Percentiles rank a stretch among this genome's conserved stretches.
These are phyloP conservation scores for Metroxylon sagu DNA, from an alignment of 176 grass and related monocot genomes.

Conservation along the genomic window DNA sequence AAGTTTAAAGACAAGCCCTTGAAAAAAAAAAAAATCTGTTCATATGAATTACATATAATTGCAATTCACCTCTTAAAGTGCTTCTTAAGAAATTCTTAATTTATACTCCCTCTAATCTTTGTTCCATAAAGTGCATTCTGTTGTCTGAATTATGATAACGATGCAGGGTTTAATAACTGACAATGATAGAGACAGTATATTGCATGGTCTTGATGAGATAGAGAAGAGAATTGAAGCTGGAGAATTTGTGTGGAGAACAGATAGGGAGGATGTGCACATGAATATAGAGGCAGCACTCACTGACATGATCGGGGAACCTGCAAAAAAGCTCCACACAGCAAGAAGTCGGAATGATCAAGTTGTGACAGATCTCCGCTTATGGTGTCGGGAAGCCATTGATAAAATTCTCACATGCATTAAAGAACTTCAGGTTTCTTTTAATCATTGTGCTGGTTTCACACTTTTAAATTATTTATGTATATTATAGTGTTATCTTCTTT, in stretches of 20 bases:
- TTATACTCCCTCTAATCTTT: too few species aligned
- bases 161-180: slow-evolving; percentile 81
- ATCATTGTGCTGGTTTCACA: too few species aligned
- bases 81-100: too few species aligned
- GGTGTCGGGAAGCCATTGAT: slow-evolving; percentile 87
- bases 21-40: too few species aligned
- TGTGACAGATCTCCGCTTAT: slow-evolving; percentile 84
- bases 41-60: too few species aligned
- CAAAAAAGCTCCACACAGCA: slow-evolving; percentile 92
- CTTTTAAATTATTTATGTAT: too few species aligned
- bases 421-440: slow-evolving; percentile 61
- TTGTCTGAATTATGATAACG: background rate
- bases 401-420: slow-evolving; percentile 79
- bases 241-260: slow-evolving; percentile 83
- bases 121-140: background rate
- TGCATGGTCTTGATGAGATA: slow-evolving; percentile 80
- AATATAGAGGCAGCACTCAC: slow-evolving; percentile 95
- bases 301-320: slow-evolving; percentile 83
- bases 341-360: slow-evolving; percentile 97
- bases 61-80: too few species aligned
- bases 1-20: too few species aligned
- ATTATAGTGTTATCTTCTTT: too few species aligned
- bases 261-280: slow-evolving; percentile 93
- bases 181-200: slow-evolving; percentile 63
- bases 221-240: slow-evolving; percentile 72